Evolutionary conservation across 768 basidiomycete genomes (phyloP).

Genomic region (Leccinum truebloodii): DNA sequence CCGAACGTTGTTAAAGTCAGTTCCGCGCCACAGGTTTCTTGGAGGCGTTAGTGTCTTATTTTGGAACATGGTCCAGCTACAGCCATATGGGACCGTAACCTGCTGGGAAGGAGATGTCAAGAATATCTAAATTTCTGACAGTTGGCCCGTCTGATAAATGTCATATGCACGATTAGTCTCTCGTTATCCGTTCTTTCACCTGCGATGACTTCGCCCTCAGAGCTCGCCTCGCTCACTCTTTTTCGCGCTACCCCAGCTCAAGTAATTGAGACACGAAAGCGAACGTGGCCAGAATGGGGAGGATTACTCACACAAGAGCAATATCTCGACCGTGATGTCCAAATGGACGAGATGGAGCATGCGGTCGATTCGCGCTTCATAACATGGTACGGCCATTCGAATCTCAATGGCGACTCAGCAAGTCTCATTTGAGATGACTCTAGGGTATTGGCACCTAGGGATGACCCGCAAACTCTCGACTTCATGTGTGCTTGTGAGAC

Average conservation of each 20-base stretch:
- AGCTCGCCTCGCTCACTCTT: slow-evolving; percentile 37
- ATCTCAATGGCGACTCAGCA: neutral
- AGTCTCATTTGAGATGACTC: neutral
- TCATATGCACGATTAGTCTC: neutral
- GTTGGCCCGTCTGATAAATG: neutral
- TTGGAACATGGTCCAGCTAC: neutral
- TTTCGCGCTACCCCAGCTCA: slow-evolving; percentile 52
- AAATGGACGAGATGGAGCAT: slow-evolving; percentile 44
- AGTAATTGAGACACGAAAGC: slow-evolving; percentile 40
- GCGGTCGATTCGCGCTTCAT: slow-evolving; percentile 46
- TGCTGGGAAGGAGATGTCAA: slow-evolving; percentile 5
- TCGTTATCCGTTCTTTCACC: neutral
- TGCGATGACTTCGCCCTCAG: slow-evolving; percentile 7
- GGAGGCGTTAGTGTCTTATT: neutral
- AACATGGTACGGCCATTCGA: slow-evolving; percentile 44
- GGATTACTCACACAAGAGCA: slow-evolving; percentile 43
- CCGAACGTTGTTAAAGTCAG: neutral
- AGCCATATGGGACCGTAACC: neutral
- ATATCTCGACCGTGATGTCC: slow-evolving; percentile 44
- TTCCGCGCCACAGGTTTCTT: neutral
- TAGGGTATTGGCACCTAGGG: slow-evolving; percentile 61
- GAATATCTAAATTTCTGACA: neutral
- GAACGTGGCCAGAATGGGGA: slow-evolving; percentile 45
- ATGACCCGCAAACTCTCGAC: slow-evolving; percentile 49
- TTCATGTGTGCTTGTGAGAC: slow-evolving; percentile 65